Evolutionary conservation across 2,329 filamentous ascomycete species (phyloP), one percentile per base, ranked within the genome.

Genomic region (Plenodomus lindquistii): DNA sequence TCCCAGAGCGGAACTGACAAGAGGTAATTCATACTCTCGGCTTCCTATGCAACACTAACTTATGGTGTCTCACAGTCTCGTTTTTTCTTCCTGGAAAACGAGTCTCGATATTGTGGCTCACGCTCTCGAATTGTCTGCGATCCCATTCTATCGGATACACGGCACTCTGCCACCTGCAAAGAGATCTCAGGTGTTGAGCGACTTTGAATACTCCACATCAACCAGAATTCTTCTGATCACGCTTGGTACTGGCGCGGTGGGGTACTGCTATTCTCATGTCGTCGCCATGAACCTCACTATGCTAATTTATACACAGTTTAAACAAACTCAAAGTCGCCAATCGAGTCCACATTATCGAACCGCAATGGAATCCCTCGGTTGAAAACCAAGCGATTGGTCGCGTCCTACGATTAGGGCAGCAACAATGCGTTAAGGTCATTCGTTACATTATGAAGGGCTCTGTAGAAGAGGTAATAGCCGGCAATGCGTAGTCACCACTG

Each of bases 21-120:
- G 10, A 24, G 22, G 22, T 24, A 24, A 5, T 10, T 10, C 10
- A 24, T 24, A 10, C 22, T 24, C 22, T 24, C 22, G 10, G 10
- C 10, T 6, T 24, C n/a, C 10, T 24, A 10, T 10, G 22, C 22
- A 5, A 24, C 22, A 24, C 10, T 10, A 10, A 10, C 22, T 24
- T 10, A 24, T 10, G 5, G 5, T 24, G 22, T 24, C 10, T 10
- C 10, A 10, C 13, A 73, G 70, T 42, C 57, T 73, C 35, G 52
- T 73, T 13, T 73, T 73, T 46, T 70, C 67, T 11, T 66, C 58
- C 36, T 72, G 69, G 70, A 70, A 55, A 5, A 62, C 57, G 6
- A 64, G 59, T 29, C 51, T 72, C 1, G 61, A 69, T 45, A 39
- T 68, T 36, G 45, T 70, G 20, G 62, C 52, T 19, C 37, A 46